Percentiles rank a stretch among this genome's conserved stretches.
Evolutionary conservation across 208 protist species (phyloP).

Genomic region (Crithidia bombi): DNA sequence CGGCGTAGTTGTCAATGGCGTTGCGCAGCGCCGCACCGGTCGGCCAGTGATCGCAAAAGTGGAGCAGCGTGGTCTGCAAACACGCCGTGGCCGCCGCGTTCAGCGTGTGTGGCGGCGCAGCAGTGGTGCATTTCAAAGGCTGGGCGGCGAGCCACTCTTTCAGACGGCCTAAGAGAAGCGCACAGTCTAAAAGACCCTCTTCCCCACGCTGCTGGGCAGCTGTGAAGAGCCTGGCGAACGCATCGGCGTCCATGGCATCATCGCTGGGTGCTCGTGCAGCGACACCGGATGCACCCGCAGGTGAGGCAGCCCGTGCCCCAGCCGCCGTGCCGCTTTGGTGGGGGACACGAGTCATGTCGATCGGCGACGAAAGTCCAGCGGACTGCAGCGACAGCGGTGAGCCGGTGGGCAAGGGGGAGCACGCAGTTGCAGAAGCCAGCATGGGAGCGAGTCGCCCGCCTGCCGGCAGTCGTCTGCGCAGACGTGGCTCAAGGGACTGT

Average conservation of each 20-base stretch:
- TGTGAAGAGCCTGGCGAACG: conserved; percentile 11
- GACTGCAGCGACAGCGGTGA: not conserved
- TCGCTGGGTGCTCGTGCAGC: not conserved
- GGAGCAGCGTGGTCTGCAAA: conserved; percentile 24
- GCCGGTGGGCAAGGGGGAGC: not conserved
- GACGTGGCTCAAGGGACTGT: conserved; percentile 7
- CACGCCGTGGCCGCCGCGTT: conserved; percentile 11
- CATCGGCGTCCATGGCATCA: conserved; percentile 1
- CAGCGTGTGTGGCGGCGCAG: not conserved
- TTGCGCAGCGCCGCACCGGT: conserved; percentile 23
- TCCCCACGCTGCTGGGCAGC: conserved; percentile 18
- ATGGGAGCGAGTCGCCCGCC: conserved; percentile 39
- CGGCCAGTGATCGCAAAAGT: conserved; percentile 32
- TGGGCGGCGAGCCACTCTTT: conserved; percentile 13
- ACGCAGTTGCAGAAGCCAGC: not conserved
- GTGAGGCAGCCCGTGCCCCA: not conserved
- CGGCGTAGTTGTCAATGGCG: conserved; percentile 15
- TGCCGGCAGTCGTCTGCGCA: conserved; percentile 33
- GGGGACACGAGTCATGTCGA: conserved; percentile 7
- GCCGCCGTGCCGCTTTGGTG: not conserved
- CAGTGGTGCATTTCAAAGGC: not conserved
- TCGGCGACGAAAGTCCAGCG: not conserved
- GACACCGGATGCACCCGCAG: not conserved
- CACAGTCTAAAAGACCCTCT: conserved; percentile 7
- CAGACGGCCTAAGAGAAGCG: conserved; percentile 21